Conservation (phyloP, 495 filamentous ascomycete species). For the Penicillium taxi region DNA sequence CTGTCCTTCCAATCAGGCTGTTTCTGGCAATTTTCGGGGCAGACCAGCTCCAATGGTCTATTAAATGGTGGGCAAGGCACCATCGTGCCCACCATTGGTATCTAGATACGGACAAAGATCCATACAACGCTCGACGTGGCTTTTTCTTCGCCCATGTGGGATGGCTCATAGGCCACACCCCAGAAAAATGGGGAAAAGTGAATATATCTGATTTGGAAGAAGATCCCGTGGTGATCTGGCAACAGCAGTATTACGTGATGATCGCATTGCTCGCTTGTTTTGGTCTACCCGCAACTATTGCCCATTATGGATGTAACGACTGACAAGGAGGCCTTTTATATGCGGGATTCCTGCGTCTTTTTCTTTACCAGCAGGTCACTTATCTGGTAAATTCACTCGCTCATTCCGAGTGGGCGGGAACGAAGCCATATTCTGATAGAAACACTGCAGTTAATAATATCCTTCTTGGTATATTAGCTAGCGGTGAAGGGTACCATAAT, state of each 20-base stretch:
- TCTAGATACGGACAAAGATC: slow-evolving; percentile 11
- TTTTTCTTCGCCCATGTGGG: slow-evolving; percentile 7
- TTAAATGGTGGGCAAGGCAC: slow-evolving; percentile 5
- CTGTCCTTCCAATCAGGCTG: not conserved
- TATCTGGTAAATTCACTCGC: too few species aligned
- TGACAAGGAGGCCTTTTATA: too few species aligned
- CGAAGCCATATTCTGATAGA: too few species aligned
- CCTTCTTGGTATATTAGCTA: slow-evolving; percentile 12
- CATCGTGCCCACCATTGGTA: slow-evolving; percentile 15
- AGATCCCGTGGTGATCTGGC: slow-evolving; percentile 10
- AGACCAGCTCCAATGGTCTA: slow-evolving; percentile 2
- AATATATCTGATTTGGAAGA: slow-evolving; percentile 7
- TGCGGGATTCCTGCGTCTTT: too few species aligned
- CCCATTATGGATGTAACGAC: too few species aligned
- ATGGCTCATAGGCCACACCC: slow-evolving; percentile 1
- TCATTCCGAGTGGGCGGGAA: too few species aligned
- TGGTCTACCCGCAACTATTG: slow-evolving; percentile 3
- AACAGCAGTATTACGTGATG: slow-evolving; percentile 1
- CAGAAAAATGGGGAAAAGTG: slow-evolving; percentile 1
- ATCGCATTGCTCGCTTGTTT: not conserved
- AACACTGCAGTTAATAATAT: too few species aligned
- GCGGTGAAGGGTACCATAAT: slow-evolving; percentile 91
- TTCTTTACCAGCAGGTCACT: too few species aligned
- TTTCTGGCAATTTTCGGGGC: slow-evolving; percentile 1
- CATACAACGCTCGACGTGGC: slow-evolving; percentile 3